These are phyloP conservation scores for Tinospora cordifolia DNA, from an alignment of 164 flowering plant species.

Conservation along the genomic window DNA sequence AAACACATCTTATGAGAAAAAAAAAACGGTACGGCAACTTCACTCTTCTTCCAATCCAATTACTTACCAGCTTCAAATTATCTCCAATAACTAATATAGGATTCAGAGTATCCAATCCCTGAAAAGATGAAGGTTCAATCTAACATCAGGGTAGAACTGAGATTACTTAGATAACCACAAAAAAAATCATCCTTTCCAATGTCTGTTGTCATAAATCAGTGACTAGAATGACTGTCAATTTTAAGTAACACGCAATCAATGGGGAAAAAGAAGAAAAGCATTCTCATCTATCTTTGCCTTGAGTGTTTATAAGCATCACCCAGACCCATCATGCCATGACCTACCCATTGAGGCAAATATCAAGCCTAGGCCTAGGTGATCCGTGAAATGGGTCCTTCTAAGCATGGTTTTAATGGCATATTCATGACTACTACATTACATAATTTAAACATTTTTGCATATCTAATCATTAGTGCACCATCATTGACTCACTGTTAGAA, in stretches of 20 bases:
- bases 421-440: no score
- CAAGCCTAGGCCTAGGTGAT: no score
- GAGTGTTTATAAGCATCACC: no score
- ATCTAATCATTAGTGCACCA: background rate
- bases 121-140: background rate
- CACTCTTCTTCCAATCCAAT: background rate
- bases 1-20: background rate
- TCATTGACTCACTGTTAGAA: constrained; percentile 42
- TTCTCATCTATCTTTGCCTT: background rate
- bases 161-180: background rate
- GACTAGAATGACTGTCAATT: background rate
- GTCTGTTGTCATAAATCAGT: background rate
- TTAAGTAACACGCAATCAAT: background rate
- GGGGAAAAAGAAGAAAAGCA: background rate
- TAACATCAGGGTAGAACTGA: background rate
- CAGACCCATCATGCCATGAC: background rate
- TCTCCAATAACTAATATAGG: constrained; percentile 39
- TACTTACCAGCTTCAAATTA: constrained; percentile 59
- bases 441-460: no score
- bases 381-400: no score
- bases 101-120: constrained; percentile 20
- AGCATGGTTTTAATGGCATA: no score
- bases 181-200: background rate
- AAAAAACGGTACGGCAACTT: background rate
- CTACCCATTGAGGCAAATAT: background rate